Percentiles rank a stretch among this genome's conserved stretches.
These are phyloP conservation scores for Myrica gale DNA, from an alignment of 306 rosid genomes.

Conservation along the genomic window DNA sequence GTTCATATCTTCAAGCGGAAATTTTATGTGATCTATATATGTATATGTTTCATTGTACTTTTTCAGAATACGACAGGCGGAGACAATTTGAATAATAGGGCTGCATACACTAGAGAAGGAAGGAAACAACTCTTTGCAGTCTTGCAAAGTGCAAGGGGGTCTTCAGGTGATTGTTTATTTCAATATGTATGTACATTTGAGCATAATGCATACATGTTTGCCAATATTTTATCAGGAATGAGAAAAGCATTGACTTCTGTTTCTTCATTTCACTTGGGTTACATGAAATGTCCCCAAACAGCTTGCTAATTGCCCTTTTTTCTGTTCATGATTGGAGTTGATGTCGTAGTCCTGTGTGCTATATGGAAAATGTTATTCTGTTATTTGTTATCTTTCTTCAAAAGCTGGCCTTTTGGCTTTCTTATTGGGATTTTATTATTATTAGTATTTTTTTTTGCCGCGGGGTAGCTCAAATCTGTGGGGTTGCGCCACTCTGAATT, in stretches of 20 bases:
- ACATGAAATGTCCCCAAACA: neutral
- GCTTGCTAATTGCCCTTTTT: neutral
- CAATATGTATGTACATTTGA: slow-evolving; percentile 4
- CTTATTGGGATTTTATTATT: too few relatives aligned
- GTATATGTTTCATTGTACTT: slow-evolving; percentile 22
- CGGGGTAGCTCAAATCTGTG: too few relatives aligned
- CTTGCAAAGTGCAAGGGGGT: slow-evolving; percentile 95
- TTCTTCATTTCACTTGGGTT: neutral
- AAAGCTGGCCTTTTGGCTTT: neutral
- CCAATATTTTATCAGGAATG: slow-evolving; percentile 16
- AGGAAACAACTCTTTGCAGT: slow-evolving; percentile 94
- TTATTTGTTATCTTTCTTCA: too few relatives aligned
- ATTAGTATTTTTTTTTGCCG: too few relatives aligned
- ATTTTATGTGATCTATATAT: slow-evolving; percentile 8
- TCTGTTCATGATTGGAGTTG: neutral
- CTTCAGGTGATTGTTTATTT: slow-evolving; percentile 67
- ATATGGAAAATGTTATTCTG: neutral
- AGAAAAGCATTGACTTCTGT: slow-evolving; percentile 2
- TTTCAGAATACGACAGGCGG: slow-evolving; percentile 63
- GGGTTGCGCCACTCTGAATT: too few relatives aligned
- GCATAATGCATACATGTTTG: neutral
- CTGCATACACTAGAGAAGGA: slow-evolving; percentile 74
- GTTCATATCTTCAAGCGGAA: slow-evolving; percentile 22
- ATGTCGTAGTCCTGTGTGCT: neutral
- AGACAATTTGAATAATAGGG: slow-evolving; percentile 68